phyloP scores from a whole-genome alignment of 306 rosid species.

The Ammopiptanthus mongolicus region DNA sequence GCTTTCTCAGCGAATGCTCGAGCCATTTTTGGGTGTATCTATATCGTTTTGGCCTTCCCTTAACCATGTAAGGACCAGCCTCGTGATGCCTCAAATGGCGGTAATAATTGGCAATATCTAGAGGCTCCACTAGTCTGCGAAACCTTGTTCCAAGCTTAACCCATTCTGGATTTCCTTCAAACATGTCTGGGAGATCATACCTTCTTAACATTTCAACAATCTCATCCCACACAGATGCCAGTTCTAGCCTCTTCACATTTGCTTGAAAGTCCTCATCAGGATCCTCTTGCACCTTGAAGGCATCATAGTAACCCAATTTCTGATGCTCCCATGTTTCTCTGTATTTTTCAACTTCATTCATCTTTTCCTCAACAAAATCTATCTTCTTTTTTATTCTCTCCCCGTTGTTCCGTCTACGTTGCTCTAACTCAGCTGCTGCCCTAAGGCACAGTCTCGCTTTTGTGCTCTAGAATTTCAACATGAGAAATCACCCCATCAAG shows the following conservation, averaged over 20 bases:
- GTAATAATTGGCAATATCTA: slow-evolving; percentile 70
- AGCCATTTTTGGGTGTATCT: slow-evolving; percentile 56
- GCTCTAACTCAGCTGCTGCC: slow-evolving; percentile 55
- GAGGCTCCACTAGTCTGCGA: slow-evolving; percentile 54
- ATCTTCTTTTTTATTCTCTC: background rate
- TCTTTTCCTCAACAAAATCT: background rate
- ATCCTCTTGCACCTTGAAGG: slow-evolving; percentile 51
- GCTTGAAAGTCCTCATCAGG: slow-evolving; percentile 43
- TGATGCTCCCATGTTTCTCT: background rate
- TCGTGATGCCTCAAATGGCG: slow-evolving; percentile 50
- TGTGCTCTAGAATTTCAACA: slow-evolving; percentile 38
- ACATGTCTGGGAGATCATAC: slow-evolving; percentile 51
- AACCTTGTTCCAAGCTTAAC: slow-evolving; percentile 37
- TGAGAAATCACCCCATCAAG: background rate
- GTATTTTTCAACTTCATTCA: slow-evolving; percentile 32
- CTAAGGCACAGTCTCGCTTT: slow-evolving; percentile 57
- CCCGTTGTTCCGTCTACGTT: slow-evolving; percentile 28
- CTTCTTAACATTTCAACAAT: slow-evolving; percentile 43
- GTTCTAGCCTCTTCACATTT: slow-evolving; percentile 52
- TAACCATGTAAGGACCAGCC: slow-evolving; percentile 35
- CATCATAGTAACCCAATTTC: slow-evolving; percentile 46
- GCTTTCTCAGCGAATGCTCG: slow-evolving; percentile 22
- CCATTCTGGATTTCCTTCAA: slow-evolving; percentile 41
- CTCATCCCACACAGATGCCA: slow-evolving; percentile 59
- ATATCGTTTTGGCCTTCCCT: slow-evolving; percentile 59